Evolutionary conservation across 2,329 filamentous ascomycete genomes (phyloP), one percentile per base, ranked within the genome.

Genomic region (Davidsoniella australis): DNA sequence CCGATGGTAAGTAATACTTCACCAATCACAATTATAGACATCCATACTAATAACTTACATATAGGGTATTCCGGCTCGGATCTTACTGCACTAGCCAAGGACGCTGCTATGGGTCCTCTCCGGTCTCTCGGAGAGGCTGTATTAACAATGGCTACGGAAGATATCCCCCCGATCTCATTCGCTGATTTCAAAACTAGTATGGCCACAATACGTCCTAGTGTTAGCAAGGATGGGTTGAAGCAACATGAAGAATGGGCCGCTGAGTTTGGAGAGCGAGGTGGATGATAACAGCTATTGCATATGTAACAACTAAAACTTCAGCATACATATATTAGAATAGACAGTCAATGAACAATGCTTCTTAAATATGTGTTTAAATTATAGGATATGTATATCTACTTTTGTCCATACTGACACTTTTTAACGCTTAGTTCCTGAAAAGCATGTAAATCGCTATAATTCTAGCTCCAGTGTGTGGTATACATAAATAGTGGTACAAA

Each of bases 31-130:
- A 40, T 47, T 40, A 7, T 29, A 38, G 26, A 2, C 3, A 43
- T 41, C 7, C n/a, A 3, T 41, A 38, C 41, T 44, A 44, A 46
- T 47, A 44, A 42, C 46, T 48, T 43, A 38, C 23, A 45, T 18
- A 10, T 49, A 95, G 88, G 87, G n/a, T 98, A 94, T 66, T 95
- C 87, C 7, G 91, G 91, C 41, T 94, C 87, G 2, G 91, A 98
- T 59, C 94, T 98, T 56, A 96, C 91, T 18, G 88, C 91, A 1
- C 70, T 98, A 7, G 91, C 91, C 6, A 98, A 98, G 65, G 91
- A 98, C 61, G 91, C 91, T 7, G 91, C 91, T 2, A 98, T 98
- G 91, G 89, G 91, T 0, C 91, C 91, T 0, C 68, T 98, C 10
- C 77, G 91, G 29, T 89, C 86, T 48, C 69, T 96, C 2, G 91